A percentile compares a stretch with the other conserved stretches of the same genome.
Evolutionary conservation across 2,329 filamentous ascomycete species (phyloP).

Genomic region (Hirsutella rhossiliensis): DNA sequence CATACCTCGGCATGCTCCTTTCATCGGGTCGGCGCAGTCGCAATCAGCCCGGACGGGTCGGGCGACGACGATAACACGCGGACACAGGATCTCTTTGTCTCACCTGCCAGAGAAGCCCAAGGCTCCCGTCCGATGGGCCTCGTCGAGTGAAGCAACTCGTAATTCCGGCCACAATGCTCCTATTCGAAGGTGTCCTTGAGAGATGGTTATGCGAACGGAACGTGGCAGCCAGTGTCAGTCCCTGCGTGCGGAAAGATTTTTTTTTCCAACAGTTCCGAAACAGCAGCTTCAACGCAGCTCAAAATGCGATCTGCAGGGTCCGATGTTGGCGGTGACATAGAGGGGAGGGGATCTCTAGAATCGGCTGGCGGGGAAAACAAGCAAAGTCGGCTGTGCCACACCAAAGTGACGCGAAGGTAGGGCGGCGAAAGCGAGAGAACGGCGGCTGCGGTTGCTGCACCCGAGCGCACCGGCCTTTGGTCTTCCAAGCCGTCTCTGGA

Average conservation of each 20-base stretch:
- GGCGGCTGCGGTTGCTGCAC: not conserved
- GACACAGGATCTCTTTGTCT: too few relatives aligned
- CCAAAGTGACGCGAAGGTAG: not conserved
- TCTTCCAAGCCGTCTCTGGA: not conserved
- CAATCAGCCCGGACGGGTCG: not conserved
- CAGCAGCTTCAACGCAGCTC: too few relatives aligned
- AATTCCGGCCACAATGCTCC: too few relatives aligned
- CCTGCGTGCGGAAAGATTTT: too few relatives aligned
- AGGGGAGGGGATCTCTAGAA: not conserved
- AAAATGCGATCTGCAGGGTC: not conserved
- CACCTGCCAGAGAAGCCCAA: too few relatives aligned
- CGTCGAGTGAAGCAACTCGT: too few relatives aligned
- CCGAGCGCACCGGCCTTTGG: not conserved
- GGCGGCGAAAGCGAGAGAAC: conserved; percentile 3
- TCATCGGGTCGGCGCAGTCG: not conserved
- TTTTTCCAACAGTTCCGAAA: too few relatives aligned
- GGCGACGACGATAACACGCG: not conserved
- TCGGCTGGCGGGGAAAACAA: not conserved
- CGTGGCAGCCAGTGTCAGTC: too few relatives aligned
- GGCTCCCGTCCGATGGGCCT: too few relatives aligned
- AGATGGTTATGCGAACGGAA: too few relatives aligned
- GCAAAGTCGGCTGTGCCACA: not conserved
- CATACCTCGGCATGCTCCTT: not conserved
- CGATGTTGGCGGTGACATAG: not conserved
- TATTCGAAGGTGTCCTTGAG: too few relatives aligned